These are phyloP conservation scores for Dorcoceras hygrometricum DNA, from an alignment of 257 asterid species.

Conservation along the genomic window DNA sequence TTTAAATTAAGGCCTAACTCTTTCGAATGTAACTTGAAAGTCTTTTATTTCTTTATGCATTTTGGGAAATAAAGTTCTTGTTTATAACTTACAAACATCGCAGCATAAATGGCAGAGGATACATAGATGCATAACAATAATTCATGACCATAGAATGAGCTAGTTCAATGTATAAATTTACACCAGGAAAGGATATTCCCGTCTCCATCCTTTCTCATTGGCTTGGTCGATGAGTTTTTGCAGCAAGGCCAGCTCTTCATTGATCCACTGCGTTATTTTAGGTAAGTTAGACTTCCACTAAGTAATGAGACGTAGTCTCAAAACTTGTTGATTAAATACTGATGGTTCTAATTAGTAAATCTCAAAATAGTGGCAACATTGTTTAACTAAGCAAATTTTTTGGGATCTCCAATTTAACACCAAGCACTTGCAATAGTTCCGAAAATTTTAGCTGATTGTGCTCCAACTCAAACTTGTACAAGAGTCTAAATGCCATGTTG, in stretches of 20 bases:
- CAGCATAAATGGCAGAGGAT: background rate
- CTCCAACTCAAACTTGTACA: background rate
- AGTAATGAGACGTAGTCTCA: conserved; percentile 12
- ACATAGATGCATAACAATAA: background rate
- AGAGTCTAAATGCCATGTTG: background rate
- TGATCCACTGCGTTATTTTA: conserved; percentile 57
- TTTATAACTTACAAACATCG: background rate
- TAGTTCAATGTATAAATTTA: conserved; percentile 20
- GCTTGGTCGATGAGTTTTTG: conserved; percentile 46
- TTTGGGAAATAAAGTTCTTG: background rate
- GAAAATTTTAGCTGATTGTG: too few species aligned
- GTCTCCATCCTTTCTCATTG: conserved; percentile 86
- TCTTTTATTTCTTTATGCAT: too few species aligned
- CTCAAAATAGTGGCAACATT: background rate
- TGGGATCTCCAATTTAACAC: too few species aligned
- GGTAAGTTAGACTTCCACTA: conserved; percentile 20
- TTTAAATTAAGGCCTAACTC: too few species aligned
- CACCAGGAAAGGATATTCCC: conserved; percentile 69
- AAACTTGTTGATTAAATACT: conserved; percentile 2
- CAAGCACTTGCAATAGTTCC: too few species aligned
- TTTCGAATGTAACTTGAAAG: background rate
- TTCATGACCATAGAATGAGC: conserved; percentile 7
- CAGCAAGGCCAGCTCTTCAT: conserved; percentile 53
- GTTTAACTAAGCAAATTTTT: too few species aligned
- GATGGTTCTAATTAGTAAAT: background rate